Percentiles rank a stretch among this genome's conserved stretches.
phyloP scores from a whole-genome alignment of 1,284 basidiomycete genomes.

The Irpex rosettiformis region DNA sequence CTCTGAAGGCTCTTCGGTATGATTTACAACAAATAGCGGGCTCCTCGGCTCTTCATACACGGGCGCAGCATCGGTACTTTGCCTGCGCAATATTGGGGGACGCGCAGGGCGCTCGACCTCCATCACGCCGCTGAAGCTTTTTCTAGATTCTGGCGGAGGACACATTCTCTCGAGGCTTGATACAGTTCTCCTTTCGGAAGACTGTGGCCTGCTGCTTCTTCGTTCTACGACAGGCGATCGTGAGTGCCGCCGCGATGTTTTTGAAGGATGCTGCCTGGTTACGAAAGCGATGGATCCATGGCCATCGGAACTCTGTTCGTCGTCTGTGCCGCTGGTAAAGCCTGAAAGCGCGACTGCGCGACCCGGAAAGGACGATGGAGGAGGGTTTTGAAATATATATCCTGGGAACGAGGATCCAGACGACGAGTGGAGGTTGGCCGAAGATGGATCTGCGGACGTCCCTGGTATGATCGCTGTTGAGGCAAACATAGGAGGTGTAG shows the following conservation, averaged over 20 bases:
- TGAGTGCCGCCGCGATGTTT: not conserved
- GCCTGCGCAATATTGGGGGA: not conserved
- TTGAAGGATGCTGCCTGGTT: not conserved
- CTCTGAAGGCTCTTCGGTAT: not conserved
- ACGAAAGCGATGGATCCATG: not conserved
- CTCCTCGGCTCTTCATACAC: not conserved
- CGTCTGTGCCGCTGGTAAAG: not conserved
- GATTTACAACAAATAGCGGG: slow-evolving; percentile 1
- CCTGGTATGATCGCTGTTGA: slow-evolving; percentile 10
- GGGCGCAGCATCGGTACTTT: not conserved
- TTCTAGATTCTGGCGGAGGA: not conserved
- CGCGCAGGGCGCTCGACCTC: not conserved
- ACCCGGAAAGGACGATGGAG: not conserved
- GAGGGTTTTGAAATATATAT: not conserved
- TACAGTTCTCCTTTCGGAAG: not conserved
- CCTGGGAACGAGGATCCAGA: not conserved
- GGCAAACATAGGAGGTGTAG: slow-evolving; percentile 14
- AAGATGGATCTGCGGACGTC: not conserved
- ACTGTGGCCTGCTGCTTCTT: not conserved
- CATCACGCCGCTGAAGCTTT: not conserved
- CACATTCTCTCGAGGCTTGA: not conserved
- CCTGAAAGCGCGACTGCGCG: not conserved
- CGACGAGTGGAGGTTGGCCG: not conserved
- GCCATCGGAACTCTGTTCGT: not conserved
- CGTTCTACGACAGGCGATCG: not conserved